Evolutionary conservation across 345 rosid species (phyloP), one percentile per base, ranked within the genome.

Genomic region (Citrus medica): DNA sequence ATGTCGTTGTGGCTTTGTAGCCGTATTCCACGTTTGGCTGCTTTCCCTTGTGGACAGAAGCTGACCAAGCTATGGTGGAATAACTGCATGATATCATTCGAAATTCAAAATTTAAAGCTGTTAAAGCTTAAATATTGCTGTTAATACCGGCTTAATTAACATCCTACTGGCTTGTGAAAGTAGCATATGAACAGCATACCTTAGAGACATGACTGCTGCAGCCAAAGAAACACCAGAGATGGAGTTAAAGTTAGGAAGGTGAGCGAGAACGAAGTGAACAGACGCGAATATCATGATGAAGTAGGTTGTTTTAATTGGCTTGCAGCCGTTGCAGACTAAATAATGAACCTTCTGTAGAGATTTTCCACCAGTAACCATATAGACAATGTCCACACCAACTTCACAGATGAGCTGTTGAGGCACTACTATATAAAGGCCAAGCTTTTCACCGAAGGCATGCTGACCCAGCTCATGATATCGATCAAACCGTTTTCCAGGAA

Each of bases 331-430:
- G 83, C 91, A 75, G n/a, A 87, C 87, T 4, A 85, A 42, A 2
- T 90, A 63, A 72, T 90, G 92, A 71, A 93, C 79, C 65, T 90
- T 92, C 87, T 90, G 22, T 24, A 92, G 66, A 1, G 98, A 93
- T 86, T 86, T 85, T 73, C 94, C 97, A 46, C 93, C 97, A 0
- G 97, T 93, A n/a, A 93, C 94, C 98, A 92, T 93, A 67, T 92
- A 93, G 53, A 93, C 92, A 32, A 93, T 87, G 83, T 87, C 83
- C 60, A 90, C 92, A 27, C 98, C 91, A 8, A 90, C 86, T 78
- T 93, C 92, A 51, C 83, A 84, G 24, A 92, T 81, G 28, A 93
- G 84, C 76, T 93, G 98, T 79, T 90, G 97, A 42, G 98, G 98
- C 48, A 90, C 94, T 65, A 93, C 92, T 14, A 93, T 85, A 53